phyloP scores from a whole-genome alignment of 345 rosid species.

The Sonneratia caseolaris region DNA sequence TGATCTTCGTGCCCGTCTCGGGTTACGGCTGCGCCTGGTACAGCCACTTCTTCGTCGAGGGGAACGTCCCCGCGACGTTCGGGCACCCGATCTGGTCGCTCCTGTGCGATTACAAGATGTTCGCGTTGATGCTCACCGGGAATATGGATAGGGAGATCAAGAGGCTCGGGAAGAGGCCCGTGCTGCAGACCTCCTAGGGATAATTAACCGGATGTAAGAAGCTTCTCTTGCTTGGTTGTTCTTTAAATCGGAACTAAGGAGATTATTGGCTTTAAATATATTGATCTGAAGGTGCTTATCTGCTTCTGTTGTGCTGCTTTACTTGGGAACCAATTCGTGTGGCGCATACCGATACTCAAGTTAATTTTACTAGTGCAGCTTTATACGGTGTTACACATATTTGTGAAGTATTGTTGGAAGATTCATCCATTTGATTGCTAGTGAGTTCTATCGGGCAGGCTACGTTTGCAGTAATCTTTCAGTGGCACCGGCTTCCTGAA shows the following conservation, averaged over 20 bases:
- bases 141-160: conserved; percentile 90
- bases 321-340: too few species aligned
- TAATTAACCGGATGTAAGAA: background rate
- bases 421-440: too few species aligned
- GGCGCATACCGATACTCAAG: too few species aligned
- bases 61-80: conserved; percentile 68
- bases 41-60: conserved; percentile 92
- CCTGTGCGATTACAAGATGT: conserved; percentile 82
- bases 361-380: too few species aligned
- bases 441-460: too few species aligned
- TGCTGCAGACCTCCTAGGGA: conserved; percentile 45
- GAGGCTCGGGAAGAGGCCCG: conserved; percentile 89
- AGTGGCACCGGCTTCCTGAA: too few species aligned
- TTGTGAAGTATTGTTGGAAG: too few species aligned
- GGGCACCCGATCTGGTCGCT: conserved; percentile 92
- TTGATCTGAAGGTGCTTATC: background rate
- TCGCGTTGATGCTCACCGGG: conserved; percentile 85
- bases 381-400: too few species aligned
- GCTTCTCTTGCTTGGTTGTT: background rate
- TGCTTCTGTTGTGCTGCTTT: background rate
- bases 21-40: conserved; percentile 92
- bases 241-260: too few species aligned
- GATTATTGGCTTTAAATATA: background rate
- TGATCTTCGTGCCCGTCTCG: conserved; percentile 51
- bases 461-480: too few species aligned